A percentile compares a stretch with the other conserved stretches of the same genome.
Conservation (phyloP, 495 filamentous ascomycete genomes). For the Xylaria venustula region DNA sequence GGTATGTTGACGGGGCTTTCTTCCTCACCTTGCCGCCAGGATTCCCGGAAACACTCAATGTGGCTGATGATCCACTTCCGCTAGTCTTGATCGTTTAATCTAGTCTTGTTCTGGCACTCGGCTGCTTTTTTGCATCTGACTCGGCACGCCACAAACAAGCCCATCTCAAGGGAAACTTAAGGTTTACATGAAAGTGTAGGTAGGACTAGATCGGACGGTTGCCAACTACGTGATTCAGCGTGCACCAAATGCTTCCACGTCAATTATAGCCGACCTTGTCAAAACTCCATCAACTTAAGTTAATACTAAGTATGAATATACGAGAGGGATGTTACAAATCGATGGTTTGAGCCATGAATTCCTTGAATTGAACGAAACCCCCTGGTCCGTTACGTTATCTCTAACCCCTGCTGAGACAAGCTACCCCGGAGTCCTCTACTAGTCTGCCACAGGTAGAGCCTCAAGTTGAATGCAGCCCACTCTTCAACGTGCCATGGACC, state of each 20-base stretch:
- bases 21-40: neutral
- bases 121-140: no score
- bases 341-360: slow-evolving; percentile 23
- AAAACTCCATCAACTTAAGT: no score
- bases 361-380: slow-evolving; percentile 41
- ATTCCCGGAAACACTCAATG: neutral
- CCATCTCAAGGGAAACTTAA: no score
- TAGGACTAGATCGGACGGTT: no score
- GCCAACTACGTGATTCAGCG: no score
- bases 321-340: slow-evolving; percentile 23
- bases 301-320: no score
- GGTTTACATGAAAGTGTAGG: no score
- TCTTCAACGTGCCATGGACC: neutral
- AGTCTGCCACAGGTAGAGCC: slow-evolving; percentile 23
- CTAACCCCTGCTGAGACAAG: slow-evolving; percentile 32
- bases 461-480: slow-evolving; percentile 22
- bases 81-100: neutral
- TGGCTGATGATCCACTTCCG: slow-evolving; percentile 2
- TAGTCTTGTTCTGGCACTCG: neutral
- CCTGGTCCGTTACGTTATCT: slow-evolving; percentile 43
- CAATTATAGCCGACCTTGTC: no score
- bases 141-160: no score
- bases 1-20: neutral
- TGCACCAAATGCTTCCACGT: no score
- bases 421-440: slow-evolving; percentile 15